phyloP scores from a whole-genome alignment of 1,284 basidiomycete genomes.

The Ganoderma meredithae region DNA sequence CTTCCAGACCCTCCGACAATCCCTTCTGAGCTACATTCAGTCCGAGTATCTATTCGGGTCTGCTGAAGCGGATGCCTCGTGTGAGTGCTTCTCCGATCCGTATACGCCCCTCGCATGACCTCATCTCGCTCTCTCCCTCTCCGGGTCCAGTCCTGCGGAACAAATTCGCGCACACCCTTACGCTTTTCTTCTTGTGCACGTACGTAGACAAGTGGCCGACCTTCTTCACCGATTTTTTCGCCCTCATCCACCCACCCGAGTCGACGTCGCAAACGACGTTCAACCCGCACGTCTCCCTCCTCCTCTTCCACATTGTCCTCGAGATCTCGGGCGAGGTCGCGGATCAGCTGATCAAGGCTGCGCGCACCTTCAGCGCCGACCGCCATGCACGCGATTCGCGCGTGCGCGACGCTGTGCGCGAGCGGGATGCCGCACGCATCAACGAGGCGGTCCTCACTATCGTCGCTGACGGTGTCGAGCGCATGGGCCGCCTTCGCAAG shows the following conservation, averaged over 20 bases:
- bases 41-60: constrained; percentile 81
- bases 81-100: constrained; percentile 53
- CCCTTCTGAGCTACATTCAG: constrained; percentile 77
- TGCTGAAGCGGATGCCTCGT: constrained; percentile 77
- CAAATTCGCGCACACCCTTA: constrained; percentile 98
- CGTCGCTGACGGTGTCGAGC: constrained; percentile 77
- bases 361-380: constrained; percentile 71
- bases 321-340: constrained; percentile 94
- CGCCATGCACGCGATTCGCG: constrained; percentile 83
- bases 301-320: constrained; percentile 88
- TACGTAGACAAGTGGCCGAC: constrained; percentile 86
- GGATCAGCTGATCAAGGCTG: constrained; percentile 89
- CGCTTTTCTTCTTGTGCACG: constrained; percentile 92
- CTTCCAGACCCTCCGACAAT: constrained; percentile 74
- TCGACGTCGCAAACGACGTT: constrained; percentile 63
- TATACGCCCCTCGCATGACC: constrained; percentile 16
- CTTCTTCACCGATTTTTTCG: constrained; percentile 83
- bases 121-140: neutral
- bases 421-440: constrained; percentile 87
- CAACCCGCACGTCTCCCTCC: constrained; percentile 83
- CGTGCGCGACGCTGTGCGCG: constrained; percentile 90
- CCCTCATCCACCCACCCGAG: constrained; percentile 70
- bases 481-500: constrained; percentile 62
- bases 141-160: constrained; percentile 80
- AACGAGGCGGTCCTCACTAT: constrained; percentile 90